Conservation (phyloP, 768 basidiomycete species). For the Candolleomyces aberdarensis region DNA sequence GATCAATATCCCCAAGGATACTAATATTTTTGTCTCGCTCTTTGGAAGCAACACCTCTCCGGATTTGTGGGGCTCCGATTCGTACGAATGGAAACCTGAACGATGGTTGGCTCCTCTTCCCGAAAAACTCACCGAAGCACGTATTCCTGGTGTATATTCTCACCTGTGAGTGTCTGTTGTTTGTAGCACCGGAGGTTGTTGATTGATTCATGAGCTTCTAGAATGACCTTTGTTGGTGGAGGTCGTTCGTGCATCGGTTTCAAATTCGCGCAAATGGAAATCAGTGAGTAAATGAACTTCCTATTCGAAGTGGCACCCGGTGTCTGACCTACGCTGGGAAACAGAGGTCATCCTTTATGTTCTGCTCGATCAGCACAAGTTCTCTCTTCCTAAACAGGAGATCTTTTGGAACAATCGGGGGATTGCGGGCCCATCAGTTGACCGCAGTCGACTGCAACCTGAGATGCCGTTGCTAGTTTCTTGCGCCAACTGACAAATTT, state of each 20-base stretch:
- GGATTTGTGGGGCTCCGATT: constrained; percentile 38
- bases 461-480: not conserved
- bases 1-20: constrained; percentile 35
- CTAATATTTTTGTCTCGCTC: constrained; percentile 36
- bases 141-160: constrained; percentile 12
- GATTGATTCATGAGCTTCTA: not conserved
- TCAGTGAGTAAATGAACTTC: not conserved
- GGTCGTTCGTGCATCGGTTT: not conserved
- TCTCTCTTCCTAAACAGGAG: not conserved
- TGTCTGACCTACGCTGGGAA: not conserved
- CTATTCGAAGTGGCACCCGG: not conserved
- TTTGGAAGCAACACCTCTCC: constrained; percentile 22
- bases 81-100: constrained; percentile 38
- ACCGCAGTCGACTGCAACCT: not conserved
- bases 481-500: not conserved
- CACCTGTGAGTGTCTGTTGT: not conserved
- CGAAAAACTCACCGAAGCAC: constrained; percentile 13
- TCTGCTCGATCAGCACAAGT: not conserved
- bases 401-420: not conserved
- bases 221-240: not conserved
- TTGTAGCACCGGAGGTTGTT: too few species aligned
- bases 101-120: constrained; percentile 36
- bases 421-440: not conserved
- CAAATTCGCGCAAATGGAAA: not conserved
- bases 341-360: not conserved